Evolutionary conservation across 2,329 filamentous ascomycete species (phyloP).

Genomic region (Colletotrichum camelliae): DNA sequence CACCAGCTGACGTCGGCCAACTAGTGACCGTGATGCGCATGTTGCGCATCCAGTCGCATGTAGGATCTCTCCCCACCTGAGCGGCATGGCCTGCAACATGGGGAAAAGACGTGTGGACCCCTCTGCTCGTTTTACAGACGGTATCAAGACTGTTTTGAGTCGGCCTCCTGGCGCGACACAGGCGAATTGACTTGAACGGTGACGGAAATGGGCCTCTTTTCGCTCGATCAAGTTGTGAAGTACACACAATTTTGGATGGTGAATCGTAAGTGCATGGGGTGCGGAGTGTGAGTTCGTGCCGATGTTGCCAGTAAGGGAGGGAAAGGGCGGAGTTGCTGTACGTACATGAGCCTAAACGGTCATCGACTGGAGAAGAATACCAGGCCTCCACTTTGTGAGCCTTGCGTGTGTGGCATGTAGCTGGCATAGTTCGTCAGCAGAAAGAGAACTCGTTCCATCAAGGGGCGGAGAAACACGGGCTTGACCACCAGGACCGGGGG

Average conservation of each 20-base stretch:
- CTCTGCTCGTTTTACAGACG: background rate
- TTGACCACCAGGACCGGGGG: background rate
- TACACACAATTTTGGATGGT: background rate
- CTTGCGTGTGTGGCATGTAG: background rate
- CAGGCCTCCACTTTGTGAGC: background rate
- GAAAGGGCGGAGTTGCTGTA: background rate
- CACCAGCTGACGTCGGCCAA: background rate
- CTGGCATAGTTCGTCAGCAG: background rate
- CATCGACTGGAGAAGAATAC: background rate
- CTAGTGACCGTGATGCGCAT: background rate
- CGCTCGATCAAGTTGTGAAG: background rate
- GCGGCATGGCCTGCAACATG: background rate
- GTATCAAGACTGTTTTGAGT: background rate
- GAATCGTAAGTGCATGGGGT: background rate
- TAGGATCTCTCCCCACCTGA: background rate
- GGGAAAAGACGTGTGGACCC: background rate
- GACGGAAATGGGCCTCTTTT: background rate
- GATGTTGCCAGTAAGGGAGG: background rate
- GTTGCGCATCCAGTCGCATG: background rate
- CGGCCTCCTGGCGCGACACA: background rate
- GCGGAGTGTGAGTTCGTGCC: background rate
- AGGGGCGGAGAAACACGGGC: background rate
- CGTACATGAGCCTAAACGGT: background rate
- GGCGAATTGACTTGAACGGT: background rate
- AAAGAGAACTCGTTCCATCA: background rate